Evolutionary conservation across 768 basidiomycete genomes (phyloP).

Genomic region (Xerocomellus dryophilus): DNA sequence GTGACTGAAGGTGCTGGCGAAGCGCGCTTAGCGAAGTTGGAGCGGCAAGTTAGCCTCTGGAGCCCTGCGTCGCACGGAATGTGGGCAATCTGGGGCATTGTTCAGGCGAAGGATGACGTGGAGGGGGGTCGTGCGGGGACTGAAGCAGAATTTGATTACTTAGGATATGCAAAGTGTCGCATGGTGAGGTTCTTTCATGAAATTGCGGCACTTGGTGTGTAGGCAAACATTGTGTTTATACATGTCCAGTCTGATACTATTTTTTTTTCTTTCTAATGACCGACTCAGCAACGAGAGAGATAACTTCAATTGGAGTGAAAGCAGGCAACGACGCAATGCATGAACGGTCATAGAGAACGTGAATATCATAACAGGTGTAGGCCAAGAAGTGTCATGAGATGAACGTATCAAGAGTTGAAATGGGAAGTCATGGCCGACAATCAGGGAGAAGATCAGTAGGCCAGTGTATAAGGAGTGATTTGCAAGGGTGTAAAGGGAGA

Average conservation of each 20-base stretch:
- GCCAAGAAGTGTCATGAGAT: constrained; percentile 36
- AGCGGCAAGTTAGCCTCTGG: constrained; percentile 82
- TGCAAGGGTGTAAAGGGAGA: constrained; percentile 1
- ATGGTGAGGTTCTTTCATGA: constrained; percentile 62
- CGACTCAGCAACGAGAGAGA: constrained; percentile 24
- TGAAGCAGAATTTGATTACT: constrained; percentile 85
- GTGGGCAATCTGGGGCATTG: constrained; percentile 95
- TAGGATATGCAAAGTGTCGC: constrained; percentile 72
- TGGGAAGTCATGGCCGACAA: constrained; percentile 16
- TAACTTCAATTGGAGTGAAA: constrained; percentile 44
- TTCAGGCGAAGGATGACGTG: constrained; percentile 80
- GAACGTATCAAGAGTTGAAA: constrained; percentile 25
- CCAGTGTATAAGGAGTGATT: constrained; percentile 8
- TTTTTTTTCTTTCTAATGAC: neutral
- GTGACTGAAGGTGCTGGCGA: constrained; percentile 33
- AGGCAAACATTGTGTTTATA: constrained; percentile 1
- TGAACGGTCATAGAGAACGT: constrained; percentile 39
- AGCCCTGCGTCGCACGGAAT: constrained; percentile 85
- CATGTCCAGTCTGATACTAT: neutral
- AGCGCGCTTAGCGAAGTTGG: constrained; percentile 55
- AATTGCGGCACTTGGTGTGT: constrained; percentile 44
- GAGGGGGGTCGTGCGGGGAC: constrained; percentile 43
- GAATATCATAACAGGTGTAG: constrained; percentile 37
- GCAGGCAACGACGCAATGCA: constrained; percentile 34
- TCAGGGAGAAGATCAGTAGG: constrained; percentile 7